Conservation (phyloP, 2,329 filamentous ascomycete genomes). For the Coniella lustricola region DNA sequence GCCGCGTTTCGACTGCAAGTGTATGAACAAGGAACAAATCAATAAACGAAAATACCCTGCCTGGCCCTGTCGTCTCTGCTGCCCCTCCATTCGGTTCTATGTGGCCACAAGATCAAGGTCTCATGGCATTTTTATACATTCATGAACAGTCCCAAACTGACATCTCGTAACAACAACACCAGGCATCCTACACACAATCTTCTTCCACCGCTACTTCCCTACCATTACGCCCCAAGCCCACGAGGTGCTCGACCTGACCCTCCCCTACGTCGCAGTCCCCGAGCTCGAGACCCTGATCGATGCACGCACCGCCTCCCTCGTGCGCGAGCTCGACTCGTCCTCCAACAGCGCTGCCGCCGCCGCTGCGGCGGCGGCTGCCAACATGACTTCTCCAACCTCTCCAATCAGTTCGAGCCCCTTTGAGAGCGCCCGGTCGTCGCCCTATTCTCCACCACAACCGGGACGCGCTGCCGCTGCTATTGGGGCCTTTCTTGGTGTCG, state of each 20-base stretch:
- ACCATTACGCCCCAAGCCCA: conserved; percentile 73
- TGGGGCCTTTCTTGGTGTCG: conserved; percentile 8
- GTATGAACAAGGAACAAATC: too few relatives aligned
- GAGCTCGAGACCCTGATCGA: conserved; percentile 93
- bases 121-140: background rate
- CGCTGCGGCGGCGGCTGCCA: background rate
- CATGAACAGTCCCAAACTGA: background rate
- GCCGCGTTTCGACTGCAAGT: background rate
- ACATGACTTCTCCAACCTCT: too few relatives aligned
- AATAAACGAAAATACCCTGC: too few relatives aligned
- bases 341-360: conserved; percentile 18
- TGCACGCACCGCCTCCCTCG: conserved; percentile 70
- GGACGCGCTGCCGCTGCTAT: conserved; percentile 8
- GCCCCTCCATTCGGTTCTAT: too few relatives aligned
- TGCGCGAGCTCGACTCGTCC: conserved; percentile 63
- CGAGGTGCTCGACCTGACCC: conserved; percentile 83
- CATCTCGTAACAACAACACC: conserved; percentile 1
- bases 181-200: conserved; percentile 95
- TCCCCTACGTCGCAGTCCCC: conserved; percentile 82
- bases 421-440: background rate
- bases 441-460: background rate
- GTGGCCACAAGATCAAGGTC: too few relatives aligned
- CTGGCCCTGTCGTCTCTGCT: too few relatives aligned
- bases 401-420: conserved; percentile 11
- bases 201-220: conserved; percentile 97